Percentiles rank a stretch among this genome's conserved stretches.
phyloP scores from a whole-genome alignment of 2,329 filamentous ascomycete species.

The Cryphonectria carpinicola region DNA sequence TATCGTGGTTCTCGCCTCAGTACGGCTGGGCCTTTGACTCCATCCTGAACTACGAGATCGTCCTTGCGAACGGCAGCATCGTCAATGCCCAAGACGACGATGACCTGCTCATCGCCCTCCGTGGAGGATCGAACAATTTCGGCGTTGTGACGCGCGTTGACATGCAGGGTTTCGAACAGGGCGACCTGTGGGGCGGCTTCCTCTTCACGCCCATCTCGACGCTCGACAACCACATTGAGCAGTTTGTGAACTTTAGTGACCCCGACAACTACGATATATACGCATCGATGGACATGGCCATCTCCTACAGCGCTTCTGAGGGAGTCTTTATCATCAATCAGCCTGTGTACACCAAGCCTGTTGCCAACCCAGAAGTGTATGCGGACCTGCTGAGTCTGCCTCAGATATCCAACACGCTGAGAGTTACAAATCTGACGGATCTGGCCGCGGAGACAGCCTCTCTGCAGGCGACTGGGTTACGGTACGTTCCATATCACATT shows the following conservation, averaged over 20 bases:
- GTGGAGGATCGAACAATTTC: slow-evolving; percentile 35
- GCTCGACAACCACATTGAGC: not conserved
- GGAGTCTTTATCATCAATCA: slow-evolving; percentile 12
- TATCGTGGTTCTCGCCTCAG: slow-evolving; percentile 35
- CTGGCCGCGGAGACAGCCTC: not conserved
- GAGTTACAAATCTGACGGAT: slow-evolving; percentile 3
- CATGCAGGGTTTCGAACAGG: slow-evolving; percentile 27
- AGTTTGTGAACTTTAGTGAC: slow-evolving; percentile 1
- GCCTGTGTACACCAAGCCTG: slow-evolving; percentile 18
- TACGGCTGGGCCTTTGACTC: slow-evolving; percentile 18
- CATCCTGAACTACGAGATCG: slow-evolving; percentile 28
- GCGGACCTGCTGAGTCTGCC: not conserved
- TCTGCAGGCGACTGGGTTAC: too few species aligned
- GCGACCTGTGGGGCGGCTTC: slow-evolving; percentile 38
- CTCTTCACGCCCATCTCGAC: not conserved
- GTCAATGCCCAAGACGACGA: slow-evolving; percentile 32
- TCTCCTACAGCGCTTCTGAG: not conserved
- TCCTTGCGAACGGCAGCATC: slow-evolving; percentile 35
- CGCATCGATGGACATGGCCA: slow-evolving; percentile 17
- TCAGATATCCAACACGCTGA: slow-evolving; percentile 7
- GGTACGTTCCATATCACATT: not conserved
- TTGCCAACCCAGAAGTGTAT: not conserved
- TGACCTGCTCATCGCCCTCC: slow-evolving; percentile 37
- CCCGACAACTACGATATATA: slow-evolving; percentile 18
- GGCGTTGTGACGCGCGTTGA: slow-evolving; percentile 38